These are phyloP conservation scores for Magnaporthiopsis poae DNA, from an alignment of 2,329 filamentous ascomycete genomes.

Conservation along the genomic window DNA sequence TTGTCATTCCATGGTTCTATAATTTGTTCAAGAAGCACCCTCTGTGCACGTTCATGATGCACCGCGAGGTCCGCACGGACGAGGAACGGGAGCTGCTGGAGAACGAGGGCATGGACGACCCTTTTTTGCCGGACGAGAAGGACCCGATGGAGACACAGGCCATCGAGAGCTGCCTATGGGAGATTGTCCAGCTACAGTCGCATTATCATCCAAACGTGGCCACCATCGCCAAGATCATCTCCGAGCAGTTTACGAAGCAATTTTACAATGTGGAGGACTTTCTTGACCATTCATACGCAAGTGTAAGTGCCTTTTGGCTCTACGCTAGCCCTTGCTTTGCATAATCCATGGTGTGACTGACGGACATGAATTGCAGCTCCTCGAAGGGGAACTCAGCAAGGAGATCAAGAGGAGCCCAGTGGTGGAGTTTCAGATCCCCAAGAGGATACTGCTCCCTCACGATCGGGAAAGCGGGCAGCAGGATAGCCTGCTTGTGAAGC, in stretches of 20 bases:
- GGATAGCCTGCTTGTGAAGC: conserved; percentile 47
- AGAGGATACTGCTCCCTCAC: conserved; percentile 59
- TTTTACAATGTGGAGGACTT: conserved; percentile 96
- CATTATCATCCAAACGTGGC: conserved; percentile 98
- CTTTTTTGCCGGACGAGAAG: conserved; percentile 63
- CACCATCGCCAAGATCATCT: conserved; percentile 83
- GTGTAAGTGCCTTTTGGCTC: conserved; percentile 40
- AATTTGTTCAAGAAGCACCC: conserved; percentile 87
- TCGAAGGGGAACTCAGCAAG: conserved; percentile 75
- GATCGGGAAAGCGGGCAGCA: conserved; percentile 36
- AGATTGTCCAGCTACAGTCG: conserved; percentile 77
- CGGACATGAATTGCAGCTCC: conserved; percentile 42
- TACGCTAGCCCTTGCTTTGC: neutral
- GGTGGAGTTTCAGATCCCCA: conserved; percentile 89
- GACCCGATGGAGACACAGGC: conserved; percentile 80
- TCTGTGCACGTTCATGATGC: conserved; percentile 89
- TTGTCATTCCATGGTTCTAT: conserved; percentile 85
- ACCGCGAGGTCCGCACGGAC: conserved; percentile 56
- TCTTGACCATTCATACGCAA: conserved; percentile 82
- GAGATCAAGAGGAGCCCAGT: conserved; percentile 77
- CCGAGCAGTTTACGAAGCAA: conserved; percentile 94
- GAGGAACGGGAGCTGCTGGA: conserved; percentile 49
- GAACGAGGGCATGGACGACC: conserved; percentile 54
- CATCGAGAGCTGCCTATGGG: conserved; percentile 90
- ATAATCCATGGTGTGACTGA: neutral